Evolutionary conservation across 441 rosid genomes (phyloP).

Genomic region (Pelargonium citronellum): DNA sequence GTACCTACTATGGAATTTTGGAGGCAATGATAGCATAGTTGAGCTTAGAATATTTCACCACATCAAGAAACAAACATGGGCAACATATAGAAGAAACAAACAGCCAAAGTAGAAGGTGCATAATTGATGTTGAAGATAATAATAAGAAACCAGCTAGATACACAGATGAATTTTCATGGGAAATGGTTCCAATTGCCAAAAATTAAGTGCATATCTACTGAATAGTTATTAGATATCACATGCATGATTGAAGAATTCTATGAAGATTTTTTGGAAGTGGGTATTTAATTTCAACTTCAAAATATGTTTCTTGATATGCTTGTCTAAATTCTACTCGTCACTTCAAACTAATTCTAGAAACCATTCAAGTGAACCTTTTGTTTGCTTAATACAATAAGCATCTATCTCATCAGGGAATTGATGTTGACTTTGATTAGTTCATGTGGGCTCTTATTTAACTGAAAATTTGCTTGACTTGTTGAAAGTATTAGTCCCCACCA

Average conservation of each 20-base stretch:
- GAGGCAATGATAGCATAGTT: background rate
- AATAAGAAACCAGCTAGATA: background rate
- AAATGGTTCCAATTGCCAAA: background rate
- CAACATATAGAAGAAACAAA: slow-evolving; percentile 15
- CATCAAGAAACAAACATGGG: slow-evolving; percentile 10
- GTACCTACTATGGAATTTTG: slow-evolving; percentile 25
- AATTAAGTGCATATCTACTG: background rate
- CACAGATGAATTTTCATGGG: background rate
- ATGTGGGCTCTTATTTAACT: background rate
- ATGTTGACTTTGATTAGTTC: background rate
- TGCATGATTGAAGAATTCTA: background rate
- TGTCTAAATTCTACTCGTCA: too few relatives aligned
- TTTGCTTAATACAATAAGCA: background rate
- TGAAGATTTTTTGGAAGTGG: too few relatives aligned
- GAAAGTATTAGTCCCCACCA: too few relatives aligned
- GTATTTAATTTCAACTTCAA: too few relatives aligned
- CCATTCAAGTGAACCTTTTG: background rate
- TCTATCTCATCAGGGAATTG: background rate
- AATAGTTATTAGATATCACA: background rate
- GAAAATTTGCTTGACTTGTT: background rate
- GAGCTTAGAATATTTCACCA: slow-evolving; percentile 4
- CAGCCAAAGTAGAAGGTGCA: slow-evolving; percentile 41
- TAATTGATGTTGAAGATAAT: slow-evolving; percentile 27
- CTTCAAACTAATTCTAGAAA: background rate
- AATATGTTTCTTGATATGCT: too few relatives aligned